These are phyloP conservation scores for Cytospora schulzeri DNA, from an alignment of 2,329 filamentous ascomycete species.

Conservation along the genomic window DNA sequence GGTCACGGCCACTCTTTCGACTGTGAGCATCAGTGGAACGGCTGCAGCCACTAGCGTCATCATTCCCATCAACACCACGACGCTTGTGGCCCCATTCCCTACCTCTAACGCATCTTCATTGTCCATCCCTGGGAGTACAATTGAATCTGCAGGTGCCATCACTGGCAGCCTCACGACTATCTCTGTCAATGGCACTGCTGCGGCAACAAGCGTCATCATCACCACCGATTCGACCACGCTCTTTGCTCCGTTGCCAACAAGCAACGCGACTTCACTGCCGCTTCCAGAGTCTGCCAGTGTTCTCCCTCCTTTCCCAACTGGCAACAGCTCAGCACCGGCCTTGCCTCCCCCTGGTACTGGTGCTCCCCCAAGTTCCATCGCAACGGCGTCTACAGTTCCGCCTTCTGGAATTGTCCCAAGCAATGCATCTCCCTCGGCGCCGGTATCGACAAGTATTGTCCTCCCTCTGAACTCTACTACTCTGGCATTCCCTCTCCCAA, in stretches of 20 bases:
- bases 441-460: too few species aligned
- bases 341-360: conserved; percentile 18
- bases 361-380: not conserved
- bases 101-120: conserved; percentile 12
- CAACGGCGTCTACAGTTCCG: conserved; percentile 3
- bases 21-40: conserved; percentile 11
- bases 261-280: conserved; percentile 5
- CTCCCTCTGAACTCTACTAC: too few species aligned
- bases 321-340: conserved; percentile 15
- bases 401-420: not conserved
- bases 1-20: conserved; percentile 14
- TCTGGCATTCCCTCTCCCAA: too few species aligned
- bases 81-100: conserved; percentile 13
- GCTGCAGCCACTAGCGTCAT: conserved; percentile 15
- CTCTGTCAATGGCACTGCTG: conserved; percentile 21
- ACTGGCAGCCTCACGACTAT: conserved; percentile 23
- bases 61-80: conserved; percentile 13
- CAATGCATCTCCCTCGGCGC: not conserved
- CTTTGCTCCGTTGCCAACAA: conserved; percentile 16
- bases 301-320: conserved; percentile 6
- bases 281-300: conserved; percentile 8
- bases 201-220: conserved; percentile 23
- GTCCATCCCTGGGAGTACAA: conserved; percentile 8
- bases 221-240: conserved; percentile 20
- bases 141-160: conserved; percentile 7